Base-by-base conservation (phyloP, 2,329 filamentous ascomycete genomes). In the Corynespora cassiicola region DNA sequence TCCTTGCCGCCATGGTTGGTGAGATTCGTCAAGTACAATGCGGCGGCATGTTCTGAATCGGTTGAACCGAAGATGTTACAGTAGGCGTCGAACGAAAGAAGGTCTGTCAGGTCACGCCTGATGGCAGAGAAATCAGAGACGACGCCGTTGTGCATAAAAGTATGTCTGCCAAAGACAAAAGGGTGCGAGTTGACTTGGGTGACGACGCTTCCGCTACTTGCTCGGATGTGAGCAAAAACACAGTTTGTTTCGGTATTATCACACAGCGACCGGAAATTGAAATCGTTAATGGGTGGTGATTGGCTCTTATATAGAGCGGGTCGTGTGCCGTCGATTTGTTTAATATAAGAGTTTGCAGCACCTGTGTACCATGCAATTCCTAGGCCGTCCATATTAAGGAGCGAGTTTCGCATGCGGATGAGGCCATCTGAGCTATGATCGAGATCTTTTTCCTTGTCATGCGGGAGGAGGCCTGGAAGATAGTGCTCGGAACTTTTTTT, bases 121-220 rank as follows among this genome's bases (percentile, higher is more conserved):
- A 80, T 75, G 6, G 58, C 45, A 2, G 63, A 49, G 54, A 80
- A 80, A 45, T 73, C 61, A 8, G 70, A 69, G 21, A 79, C 68
- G 11, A 71, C 71, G 2, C 78, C 78, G 50, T 80, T 80, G 64
- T 81, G 78, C 78, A 81, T 80, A 54, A 80, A 75, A 7, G 69
- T 66, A 45, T 79, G 75, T 23, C 76, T 65, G 10, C 78, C 77
- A 35, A 80, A 80, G 19, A 75, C 68, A 54, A 80, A 81, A 5
- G 78, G 78, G 43, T 81, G 77, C 28, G 74, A 76, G 58, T 80
- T 81, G 14, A 77, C 72, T 11, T 69, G 66, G 2, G 74, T 70
- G 17, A 79, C 74, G 2, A 73, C 65, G 5, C 69, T 75, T 1
- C 72, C 75, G 6, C 70, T 75, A 3, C 71, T 72, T 7, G 76